Evolutionary conservation across 2,329 filamentous ascomycete genomes (phyloP).

Genomic region (Whalleya microplaca): DNA sequence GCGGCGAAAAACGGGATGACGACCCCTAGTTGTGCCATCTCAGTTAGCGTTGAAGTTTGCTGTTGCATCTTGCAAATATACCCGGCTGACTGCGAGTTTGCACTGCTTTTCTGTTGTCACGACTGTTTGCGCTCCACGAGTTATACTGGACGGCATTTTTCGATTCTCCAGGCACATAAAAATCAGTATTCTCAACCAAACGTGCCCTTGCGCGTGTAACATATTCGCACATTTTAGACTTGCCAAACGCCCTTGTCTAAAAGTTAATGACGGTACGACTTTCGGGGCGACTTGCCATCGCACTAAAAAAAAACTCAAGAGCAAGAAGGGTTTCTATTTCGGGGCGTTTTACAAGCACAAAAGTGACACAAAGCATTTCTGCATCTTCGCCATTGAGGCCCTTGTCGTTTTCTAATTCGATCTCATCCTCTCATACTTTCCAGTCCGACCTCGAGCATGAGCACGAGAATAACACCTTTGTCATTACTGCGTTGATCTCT

Average conservation of each 20-base stretch:
- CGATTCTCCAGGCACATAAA: too few relatives aligned
- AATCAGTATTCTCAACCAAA: too few relatives aligned
- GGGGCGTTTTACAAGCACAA: neutral
- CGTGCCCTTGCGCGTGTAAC: too few relatives aligned
- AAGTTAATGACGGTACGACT: neutral
- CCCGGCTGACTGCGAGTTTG: neutral
- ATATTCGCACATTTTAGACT: too few relatives aligned
- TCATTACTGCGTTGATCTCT: too few relatives aligned
- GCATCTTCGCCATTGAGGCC: neutral
- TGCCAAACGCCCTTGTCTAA: too few relatives aligned
- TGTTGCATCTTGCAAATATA: neutral
- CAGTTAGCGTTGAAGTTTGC: neutral
- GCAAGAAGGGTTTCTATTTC: neutral
- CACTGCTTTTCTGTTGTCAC: neutral
- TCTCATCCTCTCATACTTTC: neutral
- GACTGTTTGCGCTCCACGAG: too few relatives aligned
- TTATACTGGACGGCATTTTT: too few relatives aligned
- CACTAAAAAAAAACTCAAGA: neutral
- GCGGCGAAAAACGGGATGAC: constrained; percentile 41
- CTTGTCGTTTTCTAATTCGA: neutral
- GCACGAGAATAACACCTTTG: too few relatives aligned
- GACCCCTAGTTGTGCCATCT: constrained; percentile 18
- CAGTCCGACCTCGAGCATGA: too few relatives aligned
- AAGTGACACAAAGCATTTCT: neutral
- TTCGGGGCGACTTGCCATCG: neutral